Evolutionary conservation across 495 filamentous ascomycete genomes (phyloP), one percentile per base, ranked within the genome.

Genomic region (Aspergillus heteromorphus): DNA sequence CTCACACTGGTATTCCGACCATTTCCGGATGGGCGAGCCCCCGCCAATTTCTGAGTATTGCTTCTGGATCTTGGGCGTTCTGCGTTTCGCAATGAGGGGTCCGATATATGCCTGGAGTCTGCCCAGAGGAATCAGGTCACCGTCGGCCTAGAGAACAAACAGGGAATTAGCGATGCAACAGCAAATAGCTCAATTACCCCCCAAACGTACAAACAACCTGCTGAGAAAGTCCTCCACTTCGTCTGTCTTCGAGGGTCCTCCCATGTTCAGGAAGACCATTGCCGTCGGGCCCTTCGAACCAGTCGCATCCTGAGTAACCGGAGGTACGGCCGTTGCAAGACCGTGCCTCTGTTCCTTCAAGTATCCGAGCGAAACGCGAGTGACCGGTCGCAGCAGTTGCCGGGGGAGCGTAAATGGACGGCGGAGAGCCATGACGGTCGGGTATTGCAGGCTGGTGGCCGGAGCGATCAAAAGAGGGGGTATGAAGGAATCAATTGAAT

Each of bases 211-310:
- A 72, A 99, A 99, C 63, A 99, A 71, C 61, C 91, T 82, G 72
- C 86, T 93, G n/a, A 99, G 78, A 60, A 97, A 99, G 66, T 86
- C 84, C 54, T 85, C 84, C 17, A 99, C 95, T 75, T 97, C 91
- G 52, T 85, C 78, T 10, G 85, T 83, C 6, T 87, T 96, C 13
- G 90, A 90, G 6, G 95, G 95, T 9, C 95, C 95, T 51, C 95
- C 95, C 95, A 99, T 99, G 73, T 99, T 99, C 69, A 99, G 80
- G 57, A 99, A 96, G 6, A 99, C 92, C 82, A 99, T 96, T 36
- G 95, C 95, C 0, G 95, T 99, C 5, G 84, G 84, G 1, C 84
- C 84, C 65, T 84, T 82, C 0, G 82, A 77, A 13, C 81, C 73
- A 1, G 76, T 77, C 2, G 73, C 65, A 80, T 87, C 76, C 64